phyloP scores from a whole-genome alignment of 2,329 filamentous ascomycete genomes.

The Diaporthe sp. region DNA sequence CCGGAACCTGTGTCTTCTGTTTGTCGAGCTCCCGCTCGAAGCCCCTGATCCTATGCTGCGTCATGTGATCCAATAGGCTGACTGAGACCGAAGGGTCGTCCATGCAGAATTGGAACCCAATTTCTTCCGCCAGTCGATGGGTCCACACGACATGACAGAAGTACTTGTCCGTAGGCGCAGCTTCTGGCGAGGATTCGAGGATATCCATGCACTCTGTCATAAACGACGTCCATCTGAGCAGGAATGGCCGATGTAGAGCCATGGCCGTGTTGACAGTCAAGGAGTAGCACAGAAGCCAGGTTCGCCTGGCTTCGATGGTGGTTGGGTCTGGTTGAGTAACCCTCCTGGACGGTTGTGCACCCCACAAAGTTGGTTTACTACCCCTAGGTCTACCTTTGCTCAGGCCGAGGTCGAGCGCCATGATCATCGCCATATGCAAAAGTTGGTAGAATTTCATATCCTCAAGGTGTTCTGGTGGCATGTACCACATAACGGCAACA shows the following conservation, averaged over 20 bases:
- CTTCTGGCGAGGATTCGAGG: slow-evolving; percentile 63
- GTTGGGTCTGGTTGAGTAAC: slow-evolving; percentile 60
- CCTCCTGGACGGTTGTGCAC: slow-evolving; percentile 53
- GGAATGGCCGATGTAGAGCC: slow-evolving; percentile 68
- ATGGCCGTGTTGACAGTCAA: slow-evolving; percentile 69
- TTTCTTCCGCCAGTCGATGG: slow-evolving; percentile 74
- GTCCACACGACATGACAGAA: slow-evolving; percentile 70
- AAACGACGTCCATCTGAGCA: slow-evolving; percentile 70
- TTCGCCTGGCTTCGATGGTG: slow-evolving; percentile 64
- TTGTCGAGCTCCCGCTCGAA: slow-evolving; percentile 73
- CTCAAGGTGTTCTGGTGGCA: slow-evolving; percentile 83
- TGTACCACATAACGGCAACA: slow-evolving; percentile 84
- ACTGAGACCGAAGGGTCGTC: slow-evolving; percentile 69
- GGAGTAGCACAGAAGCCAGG: slow-evolving; percentile 70
- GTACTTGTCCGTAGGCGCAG: slow-evolving; percentile 65
- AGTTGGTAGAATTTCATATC: slow-evolving; percentile 92
- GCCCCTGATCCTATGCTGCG: slow-evolving; percentile 71
- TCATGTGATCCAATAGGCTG: slow-evolving; percentile 70
- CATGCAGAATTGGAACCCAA: slow-evolving; percentile 72
- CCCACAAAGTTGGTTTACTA: slow-evolving; percentile 53
- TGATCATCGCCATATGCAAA: slow-evolving; percentile 81
- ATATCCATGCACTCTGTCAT: slow-evolving; percentile 69
- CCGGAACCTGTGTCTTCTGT: slow-evolving; percentile 65
- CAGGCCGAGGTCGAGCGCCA: slow-evolving; percentile 86
- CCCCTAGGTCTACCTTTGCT: slow-evolving; percentile 53